Base-by-base conservation (phyloP, 1,284 basidiomycete genomes). In the Irpex sp. region DNA sequence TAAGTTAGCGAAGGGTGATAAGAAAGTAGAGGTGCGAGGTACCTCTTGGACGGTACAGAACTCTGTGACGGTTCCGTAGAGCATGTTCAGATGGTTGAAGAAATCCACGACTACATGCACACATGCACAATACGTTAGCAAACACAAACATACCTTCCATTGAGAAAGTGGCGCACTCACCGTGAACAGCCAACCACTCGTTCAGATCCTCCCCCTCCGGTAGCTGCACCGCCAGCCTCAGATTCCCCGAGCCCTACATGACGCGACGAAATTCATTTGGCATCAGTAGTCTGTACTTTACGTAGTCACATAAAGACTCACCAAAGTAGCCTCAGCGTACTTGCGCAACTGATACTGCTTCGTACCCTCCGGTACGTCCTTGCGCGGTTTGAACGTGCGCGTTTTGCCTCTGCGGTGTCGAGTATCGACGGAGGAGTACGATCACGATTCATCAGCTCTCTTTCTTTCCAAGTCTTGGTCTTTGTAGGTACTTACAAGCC, bases 321-420 rank as follows among this genome's bases (percentile, higher is more conserved):
- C 95, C 72, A 98, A 79, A 10, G 96, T 98, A 39, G 95, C 95
- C 73, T 98, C 96, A 12, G 96, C 96, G 74, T 98, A 98, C 75
- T 96, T 95, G 73, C 96, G 88, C 66, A 98, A 80, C 77, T 98
- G 96, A 76, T 96, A 97, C 73, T 97, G 95, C 75, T 96, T 97
- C 37, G 95, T 96, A 45, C 95, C 95, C 74, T 96, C 94, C 8
- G 94, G 91, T 23, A 95, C 90, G 75, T 97, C 95, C 78, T 93
- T 94, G 69, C 92, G 88, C 49, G 95, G 95, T 74, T 96, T 96
- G 83, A 98, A 98, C n/a, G 95, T 94, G 61, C 92, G 87, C 52
- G 92, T 94, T 77, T 94, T 94, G 58, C 90, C 90, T 58, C 90
- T 93, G 60, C 36, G 39, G 16, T 42, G 39, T 42, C 9, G 39